Base-by-base conservation (phyloP, 352 stramenopile genomes). In the Phytophthora megakarya region DNA sequence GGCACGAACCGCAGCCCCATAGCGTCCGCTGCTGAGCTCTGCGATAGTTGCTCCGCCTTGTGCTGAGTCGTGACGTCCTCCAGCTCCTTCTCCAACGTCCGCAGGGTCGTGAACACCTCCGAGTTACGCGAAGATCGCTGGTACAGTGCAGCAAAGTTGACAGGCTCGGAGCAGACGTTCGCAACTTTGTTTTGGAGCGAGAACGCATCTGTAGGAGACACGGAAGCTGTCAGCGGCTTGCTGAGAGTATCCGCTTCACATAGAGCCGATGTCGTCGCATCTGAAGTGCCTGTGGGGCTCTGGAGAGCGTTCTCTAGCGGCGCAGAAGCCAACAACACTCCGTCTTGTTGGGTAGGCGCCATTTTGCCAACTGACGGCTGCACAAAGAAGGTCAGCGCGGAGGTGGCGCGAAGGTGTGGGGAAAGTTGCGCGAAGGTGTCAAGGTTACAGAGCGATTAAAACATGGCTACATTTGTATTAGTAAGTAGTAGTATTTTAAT, bases 111-210 rank as follows among this genome's bases (percentile, higher is more conserved):
- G 45, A 81, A 65, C 9, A 79, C 61, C 26, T 92, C 79, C 16
- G 76, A 70, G 21, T 88, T 77, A 25, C 80, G 71, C 37, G 78
- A 80, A 25, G 61, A 76, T 56, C 82, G 82, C 53, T 79, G 75
- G 70, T 93, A 92, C 67, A 93, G 68, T 43, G 75, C 72, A 6
- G 81, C 67, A 46, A 93, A 93, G 42, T 78, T 48, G 6, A 70
- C 25, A 4, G 45, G 12, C 26, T 67, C 57, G 23, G 19, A 23
- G 11, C 51, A 48, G 21, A 35, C 13, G 43, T 28, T 61, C 13
- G 10, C 3, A 1, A 47, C 19, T 42, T 61, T 70, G 23, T 61
- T 57, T 21, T 35, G 54, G 11, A 53, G 44, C 15, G 61, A 65
- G 28, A 50, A 67, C 26, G 47, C 44, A 52, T 62, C 59, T 21